These are phyloP conservation scores for Ascochyta pisi DNA, from an alignment of 2,329 filamentous ascomycete genomes.

Conservation along the genomic window DNA sequence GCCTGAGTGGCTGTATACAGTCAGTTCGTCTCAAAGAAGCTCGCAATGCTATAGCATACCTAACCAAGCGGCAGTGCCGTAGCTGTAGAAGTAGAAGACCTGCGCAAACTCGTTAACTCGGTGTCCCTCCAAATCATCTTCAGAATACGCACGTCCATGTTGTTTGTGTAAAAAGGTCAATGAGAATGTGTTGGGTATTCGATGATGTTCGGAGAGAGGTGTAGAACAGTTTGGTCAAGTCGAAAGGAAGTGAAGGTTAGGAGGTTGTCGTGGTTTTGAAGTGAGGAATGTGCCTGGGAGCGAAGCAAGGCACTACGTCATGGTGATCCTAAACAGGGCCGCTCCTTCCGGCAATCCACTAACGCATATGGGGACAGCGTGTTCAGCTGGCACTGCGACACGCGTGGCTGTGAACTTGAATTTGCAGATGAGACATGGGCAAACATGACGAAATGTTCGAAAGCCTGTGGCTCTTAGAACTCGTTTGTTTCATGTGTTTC, in stretches of 20 bases:
- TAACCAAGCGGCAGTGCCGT: conserved; percentile 54
- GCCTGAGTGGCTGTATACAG: conserved; percentile 48
- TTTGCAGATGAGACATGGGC: conserved; percentile 3
- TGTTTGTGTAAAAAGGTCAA: background rate
- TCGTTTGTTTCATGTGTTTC: background rate
- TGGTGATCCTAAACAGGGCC: conserved; percentile 6
- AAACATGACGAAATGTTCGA: conserved; percentile 1
- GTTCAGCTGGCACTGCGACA: conserved; percentile 1
- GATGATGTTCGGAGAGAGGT: background rate
- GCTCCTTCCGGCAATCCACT: conserved; percentile 1
- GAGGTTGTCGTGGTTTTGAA: conserved; percentile 6
- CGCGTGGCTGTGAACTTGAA: conserved; percentile 11
- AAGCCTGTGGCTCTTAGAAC: background rate
- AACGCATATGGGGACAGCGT: background rate
- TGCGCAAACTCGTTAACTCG: conserved; percentile 31
- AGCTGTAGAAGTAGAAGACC: conserved; percentile 55
- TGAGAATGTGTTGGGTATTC: background rate
- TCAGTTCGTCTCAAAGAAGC: conserved; percentile 13
- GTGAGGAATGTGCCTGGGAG: conserved; percentile 12
- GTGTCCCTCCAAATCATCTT: background rate
- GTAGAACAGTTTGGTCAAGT: background rate
- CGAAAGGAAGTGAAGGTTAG: background rate
- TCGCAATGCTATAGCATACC: conserved; percentile 16
- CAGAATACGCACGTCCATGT: conserved; percentile 15
- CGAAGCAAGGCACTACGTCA: conserved; percentile 10